Evolutionary conservation across 2,329 filamentous ascomycete genomes (phyloP).

Genomic region (Exophiala calicioides): DNA sequence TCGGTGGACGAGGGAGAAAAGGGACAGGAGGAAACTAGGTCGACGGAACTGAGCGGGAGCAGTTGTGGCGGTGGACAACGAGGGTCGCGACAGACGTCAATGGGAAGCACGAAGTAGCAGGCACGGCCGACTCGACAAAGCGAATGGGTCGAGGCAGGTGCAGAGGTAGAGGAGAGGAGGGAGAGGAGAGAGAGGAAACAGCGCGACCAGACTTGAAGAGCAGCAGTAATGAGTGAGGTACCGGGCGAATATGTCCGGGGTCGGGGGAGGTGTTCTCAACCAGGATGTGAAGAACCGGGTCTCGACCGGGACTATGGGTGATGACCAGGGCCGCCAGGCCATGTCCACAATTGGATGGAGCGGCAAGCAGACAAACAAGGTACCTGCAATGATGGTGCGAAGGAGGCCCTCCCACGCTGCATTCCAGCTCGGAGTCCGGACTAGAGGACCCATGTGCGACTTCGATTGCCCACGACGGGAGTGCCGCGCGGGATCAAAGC

Average conservation of each 20-base stretch:
- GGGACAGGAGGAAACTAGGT: slow-evolving; percentile 15
- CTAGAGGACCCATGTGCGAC: no score
- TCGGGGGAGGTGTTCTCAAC: no score
- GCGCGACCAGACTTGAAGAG: not conserved
- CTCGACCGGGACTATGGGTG: no score
- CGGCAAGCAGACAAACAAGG: not conserved
- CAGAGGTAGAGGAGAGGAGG: not conserved
- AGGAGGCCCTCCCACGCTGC: no score
- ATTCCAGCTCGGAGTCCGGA: no score
- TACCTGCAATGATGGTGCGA: not conserved
- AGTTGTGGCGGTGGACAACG: slow-evolving; percentile 8
- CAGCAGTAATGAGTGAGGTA: no score
- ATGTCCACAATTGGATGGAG: slow-evolving; percentile 5
- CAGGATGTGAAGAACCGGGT: no score
- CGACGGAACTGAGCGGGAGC: no score
- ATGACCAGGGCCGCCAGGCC: not conserved
- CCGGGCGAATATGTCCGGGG: no score
- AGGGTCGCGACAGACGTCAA: slow-evolving; percentile 10
- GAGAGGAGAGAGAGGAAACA: slow-evolving; percentile 1
- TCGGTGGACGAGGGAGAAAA: slow-evolving; percentile 2
- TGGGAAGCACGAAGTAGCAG: slow-evolving; percentile 1
- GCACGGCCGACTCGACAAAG: slow-evolving; percentile 22
- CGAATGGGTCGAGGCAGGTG: slow-evolving; percentile 19
- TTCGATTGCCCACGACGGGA: no score
- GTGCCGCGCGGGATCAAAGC: no score